Evolutionary conservation across 345 rosid species (phyloP).

Genomic region (Pistacia integerrima): DNA sequence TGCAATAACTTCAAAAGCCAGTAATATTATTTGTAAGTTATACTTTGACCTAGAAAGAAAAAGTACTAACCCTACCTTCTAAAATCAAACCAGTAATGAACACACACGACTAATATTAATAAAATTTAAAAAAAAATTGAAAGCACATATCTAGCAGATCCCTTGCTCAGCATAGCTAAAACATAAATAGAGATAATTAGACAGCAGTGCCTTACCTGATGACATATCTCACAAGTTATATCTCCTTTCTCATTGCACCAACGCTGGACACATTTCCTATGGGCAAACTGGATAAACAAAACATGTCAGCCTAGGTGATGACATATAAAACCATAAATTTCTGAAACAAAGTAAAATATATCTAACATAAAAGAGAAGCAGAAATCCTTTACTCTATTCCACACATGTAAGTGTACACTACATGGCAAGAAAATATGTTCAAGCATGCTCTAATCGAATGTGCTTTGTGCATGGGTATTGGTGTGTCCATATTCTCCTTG

Average conservation of each 20-base stretch:
- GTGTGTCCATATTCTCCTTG: not conserved
- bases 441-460: not conserved
- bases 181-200: not conserved
- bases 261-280: conserved; percentile 95
- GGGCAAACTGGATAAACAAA: conserved; percentile 66
- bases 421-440: not conserved
- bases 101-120: not conserved
- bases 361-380: not conserved
- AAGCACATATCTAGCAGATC: conserved; percentile 1
- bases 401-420: not conserved
- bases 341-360: not conserved
- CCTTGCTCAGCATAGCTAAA: not conserved
- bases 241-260: conserved; percentile 99
- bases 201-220: conserved; percentile 57
- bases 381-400: not conserved
- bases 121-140: not conserved
- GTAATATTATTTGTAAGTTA: no score
- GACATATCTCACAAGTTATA: conserved; percentile 90
- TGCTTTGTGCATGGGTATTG: not conserved
- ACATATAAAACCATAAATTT: not conserved
- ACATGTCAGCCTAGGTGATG: conserved; percentile 13
- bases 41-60: no score
- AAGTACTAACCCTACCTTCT: no score
- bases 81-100: not conserved
- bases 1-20: no score